Conservation (phyloP, 108 stramenopile species). For the Cyclostephanos invisitatus region DNA sequence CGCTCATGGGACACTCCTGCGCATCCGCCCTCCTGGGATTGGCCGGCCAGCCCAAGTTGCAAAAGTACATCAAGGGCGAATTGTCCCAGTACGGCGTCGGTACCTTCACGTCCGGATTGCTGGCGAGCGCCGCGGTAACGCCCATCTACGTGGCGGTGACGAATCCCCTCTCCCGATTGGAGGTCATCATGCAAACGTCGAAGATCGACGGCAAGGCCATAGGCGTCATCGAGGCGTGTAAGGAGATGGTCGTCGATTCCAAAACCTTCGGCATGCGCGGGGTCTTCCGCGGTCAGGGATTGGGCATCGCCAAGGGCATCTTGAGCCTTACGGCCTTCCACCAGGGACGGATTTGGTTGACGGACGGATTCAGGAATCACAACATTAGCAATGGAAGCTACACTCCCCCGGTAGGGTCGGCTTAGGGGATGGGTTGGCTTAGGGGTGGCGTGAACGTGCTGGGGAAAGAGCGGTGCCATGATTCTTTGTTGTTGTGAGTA, state of each 20-base stretch:
- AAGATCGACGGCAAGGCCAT: slow-evolving; percentile 88
- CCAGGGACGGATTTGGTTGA: slow-evolving; percentile 87
- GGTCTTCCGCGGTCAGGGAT: slow-evolving; percentile 91
- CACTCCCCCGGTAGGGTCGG: slow-evolving; percentile 40
- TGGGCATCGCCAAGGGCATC: slow-evolving; percentile 91
- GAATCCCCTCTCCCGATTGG: slow-evolving; percentile 85
- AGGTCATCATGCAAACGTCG: slow-evolving; percentile 94
- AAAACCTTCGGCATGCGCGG: slow-evolving; percentile 87
- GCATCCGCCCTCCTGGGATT: slow-evolving; percentile 88
- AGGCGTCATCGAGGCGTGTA: slow-evolving; percentile 71
- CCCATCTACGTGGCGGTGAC: slow-evolving; percentile 93
- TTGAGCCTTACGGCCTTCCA: slow-evolving; percentile 87
- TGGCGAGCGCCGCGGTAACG: slow-evolving; percentile 79
- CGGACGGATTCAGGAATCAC: slow-evolving; percentile 81
- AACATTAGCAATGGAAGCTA: slow-evolving; percentile 84
- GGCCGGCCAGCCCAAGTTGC: slow-evolving; percentile 89
- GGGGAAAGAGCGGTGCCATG: no score
- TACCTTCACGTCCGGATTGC: slow-evolving; percentile 76
- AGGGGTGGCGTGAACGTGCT: background rate
- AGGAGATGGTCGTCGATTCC: slow-evolving; percentile 79
- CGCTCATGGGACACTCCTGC: slow-evolving; percentile 91
- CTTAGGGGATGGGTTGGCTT: slow-evolving; percentile 39
- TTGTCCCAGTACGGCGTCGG: slow-evolving; percentile 60
- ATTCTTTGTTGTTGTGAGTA: background rate
- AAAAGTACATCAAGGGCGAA: slow-evolving; percentile 89